These are phyloP conservation scores for Trichoderma polysporum DNA, from an alignment of 2,329 filamentous ascomycete species.

Conservation along the genomic window DNA sequence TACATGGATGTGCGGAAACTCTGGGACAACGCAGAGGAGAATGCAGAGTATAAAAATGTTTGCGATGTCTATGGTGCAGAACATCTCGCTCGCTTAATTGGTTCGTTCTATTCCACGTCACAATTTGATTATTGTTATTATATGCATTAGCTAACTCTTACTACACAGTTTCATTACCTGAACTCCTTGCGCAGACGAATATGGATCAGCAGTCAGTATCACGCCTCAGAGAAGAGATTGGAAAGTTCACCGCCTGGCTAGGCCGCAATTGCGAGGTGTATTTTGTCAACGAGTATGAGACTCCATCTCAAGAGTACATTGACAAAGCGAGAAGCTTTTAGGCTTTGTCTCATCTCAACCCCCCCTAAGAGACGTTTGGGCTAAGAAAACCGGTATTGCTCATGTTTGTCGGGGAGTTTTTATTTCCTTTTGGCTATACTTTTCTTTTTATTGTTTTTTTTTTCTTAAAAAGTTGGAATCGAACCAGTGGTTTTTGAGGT, in stretches of 20 bases:
- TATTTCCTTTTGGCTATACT: background rate
- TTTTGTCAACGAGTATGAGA: conserved; percentile 76
- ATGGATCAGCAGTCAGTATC: conserved; percentile 93
- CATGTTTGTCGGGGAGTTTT: background rate
- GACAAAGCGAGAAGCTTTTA: conserved; percentile 60
- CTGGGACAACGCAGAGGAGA: conserved; percentile 62
- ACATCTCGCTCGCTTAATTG: conserved; percentile 83
- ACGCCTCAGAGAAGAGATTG: conserved; percentile 83
- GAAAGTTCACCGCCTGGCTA: conserved; percentile 83
- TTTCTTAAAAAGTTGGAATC: background rate
- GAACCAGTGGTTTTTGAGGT: background rate
- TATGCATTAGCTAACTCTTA: background rate
- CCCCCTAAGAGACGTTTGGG: background rate
- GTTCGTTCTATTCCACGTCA: conserved; percentile 50
- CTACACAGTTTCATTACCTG: conserved; percentile 75
- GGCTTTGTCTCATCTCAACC: background rate
- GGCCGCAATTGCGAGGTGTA: conserved; percentile 73
- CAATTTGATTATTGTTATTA: background rate
- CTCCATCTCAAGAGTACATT: conserved; percentile 67
- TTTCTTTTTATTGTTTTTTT: background rate
- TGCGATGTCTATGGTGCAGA: conserved; percentile 89
- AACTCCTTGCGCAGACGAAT: conserved; percentile 94
- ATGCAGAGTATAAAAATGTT: conserved; percentile 67
- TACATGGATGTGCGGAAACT: conserved; percentile 74
- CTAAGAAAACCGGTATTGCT: background rate